Conservation (phyloP, 495 filamentous ascomycete genomes). For the Entonaema liquescens region DNA sequence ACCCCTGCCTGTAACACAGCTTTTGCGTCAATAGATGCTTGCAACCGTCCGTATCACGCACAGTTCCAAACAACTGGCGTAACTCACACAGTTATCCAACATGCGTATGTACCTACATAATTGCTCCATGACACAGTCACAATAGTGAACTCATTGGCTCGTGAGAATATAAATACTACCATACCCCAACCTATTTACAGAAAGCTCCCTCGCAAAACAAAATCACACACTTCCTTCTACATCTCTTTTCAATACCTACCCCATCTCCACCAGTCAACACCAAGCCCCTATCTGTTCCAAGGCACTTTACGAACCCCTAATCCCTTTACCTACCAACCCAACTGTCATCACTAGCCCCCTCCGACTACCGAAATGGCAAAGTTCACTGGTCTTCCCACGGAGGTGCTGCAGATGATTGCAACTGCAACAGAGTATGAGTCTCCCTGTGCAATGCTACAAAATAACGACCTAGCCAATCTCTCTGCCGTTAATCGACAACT, state of each 20-base stretch:
- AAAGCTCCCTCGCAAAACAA: neutral
- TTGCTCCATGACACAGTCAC: too few relatives aligned
- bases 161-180: neutral
- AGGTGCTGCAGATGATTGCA: neutral
- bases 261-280: too few relatives aligned
- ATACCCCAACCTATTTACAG: neutral
- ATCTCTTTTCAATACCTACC: too few relatives aligned
- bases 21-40: too few relatives aligned
- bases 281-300: neutral
- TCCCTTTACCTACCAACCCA: too few relatives aligned
- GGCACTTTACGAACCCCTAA: neutral
- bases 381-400: neutral
- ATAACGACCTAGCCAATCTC: neutral
- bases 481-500: neutral
- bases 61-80: too few relatives aligned
- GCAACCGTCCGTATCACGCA: too few relatives aligned
- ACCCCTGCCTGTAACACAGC: too few relatives aligned
- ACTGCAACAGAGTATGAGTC: neutral
- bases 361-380: neutral
- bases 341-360: neutral
- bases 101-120: too few relatives aligned
- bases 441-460: neutral
- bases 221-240: neutral
- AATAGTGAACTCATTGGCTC: neutral
- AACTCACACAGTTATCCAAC: too few relatives aligned